Percentiles rank a stretch among this genome's conserved stretches.
These are phyloP conservation scores for Solanum medicagineum DNA, from an alignment of 257 asterid genomes.

Conservation along the genomic window DNA sequence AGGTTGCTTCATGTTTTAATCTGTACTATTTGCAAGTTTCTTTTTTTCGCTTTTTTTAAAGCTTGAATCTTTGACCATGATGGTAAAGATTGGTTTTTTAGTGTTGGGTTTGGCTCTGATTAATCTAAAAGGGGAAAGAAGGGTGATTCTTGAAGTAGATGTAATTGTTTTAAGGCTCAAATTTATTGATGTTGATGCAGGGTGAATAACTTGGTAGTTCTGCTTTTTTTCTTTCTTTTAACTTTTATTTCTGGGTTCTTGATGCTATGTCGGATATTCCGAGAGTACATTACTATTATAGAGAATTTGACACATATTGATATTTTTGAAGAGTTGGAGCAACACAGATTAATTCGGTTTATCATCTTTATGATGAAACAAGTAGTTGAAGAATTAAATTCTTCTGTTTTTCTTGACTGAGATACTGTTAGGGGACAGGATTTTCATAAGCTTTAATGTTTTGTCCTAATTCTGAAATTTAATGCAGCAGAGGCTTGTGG, in stretches of 20 bases:
- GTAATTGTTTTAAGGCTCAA: background rate
- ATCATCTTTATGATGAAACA: background rate
- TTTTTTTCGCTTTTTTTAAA: background rate
- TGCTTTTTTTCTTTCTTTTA: background rate
- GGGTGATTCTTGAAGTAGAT: background rate
- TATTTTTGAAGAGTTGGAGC: too few species aligned
- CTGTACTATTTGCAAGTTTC: background rate
- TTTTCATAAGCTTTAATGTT: too few species aligned
- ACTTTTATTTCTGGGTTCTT: background rate
- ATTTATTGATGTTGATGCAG: background rate
- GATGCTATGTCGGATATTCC: too few species aligned
- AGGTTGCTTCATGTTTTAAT: constrained; percentile 7
- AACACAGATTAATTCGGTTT: background rate
- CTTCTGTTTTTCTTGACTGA: background rate
- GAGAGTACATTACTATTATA: too few species aligned
- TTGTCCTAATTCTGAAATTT: background rate
- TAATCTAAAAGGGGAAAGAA: background rate
- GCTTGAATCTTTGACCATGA: background rate
- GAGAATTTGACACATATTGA: too few species aligned
- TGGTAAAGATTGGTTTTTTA: background rate
- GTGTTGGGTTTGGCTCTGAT: background rate
- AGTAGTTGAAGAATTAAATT: background rate
- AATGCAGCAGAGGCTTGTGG: background rate
- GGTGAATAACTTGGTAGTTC: background rate
- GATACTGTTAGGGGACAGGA: background rate